Conservation (phyloP, 108 stramenopile genomes). For the Skeletonema grethae region DNA sequence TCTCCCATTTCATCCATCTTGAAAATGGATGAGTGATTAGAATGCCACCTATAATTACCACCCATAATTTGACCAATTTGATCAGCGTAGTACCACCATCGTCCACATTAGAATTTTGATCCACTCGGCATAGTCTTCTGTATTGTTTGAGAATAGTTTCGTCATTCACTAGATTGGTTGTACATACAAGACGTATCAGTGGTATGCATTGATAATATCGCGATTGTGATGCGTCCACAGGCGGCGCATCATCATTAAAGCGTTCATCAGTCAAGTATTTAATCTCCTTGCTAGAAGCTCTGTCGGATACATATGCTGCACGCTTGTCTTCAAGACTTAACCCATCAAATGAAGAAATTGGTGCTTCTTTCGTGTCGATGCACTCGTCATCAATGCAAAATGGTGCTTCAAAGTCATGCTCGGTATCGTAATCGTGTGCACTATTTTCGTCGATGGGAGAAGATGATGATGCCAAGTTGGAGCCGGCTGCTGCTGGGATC, state of each 20-base stretch:
- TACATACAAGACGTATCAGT: neutral
- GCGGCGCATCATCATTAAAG: neutral
- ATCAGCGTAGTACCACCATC: conserved; percentile 33
- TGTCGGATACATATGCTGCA: neutral
- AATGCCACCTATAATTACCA: conserved; percentile 44
- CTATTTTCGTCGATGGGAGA: neutral
- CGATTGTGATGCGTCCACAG: neutral
- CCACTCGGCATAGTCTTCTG: conserved; percentile 9
- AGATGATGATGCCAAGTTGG: neutral
- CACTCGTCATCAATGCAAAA: neutral
- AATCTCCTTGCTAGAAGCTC: neutral
- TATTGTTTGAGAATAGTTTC: neutral
- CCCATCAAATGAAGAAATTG: neutral
- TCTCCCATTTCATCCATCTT: conserved; percentile 48
- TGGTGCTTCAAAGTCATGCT: neutral
- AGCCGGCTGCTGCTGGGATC: neutral
- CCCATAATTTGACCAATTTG: conserved; percentile 62
- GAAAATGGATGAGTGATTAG: conserved; percentile 54
- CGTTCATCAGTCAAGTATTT: neutral
- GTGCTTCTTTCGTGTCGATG: neutral
- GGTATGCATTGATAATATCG: neutral
- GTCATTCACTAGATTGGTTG: conserved; percentile 17
- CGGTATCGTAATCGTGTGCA: neutral
- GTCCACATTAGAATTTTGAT: neutral
- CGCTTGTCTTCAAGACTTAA: neutral